Base-by-base conservation (phyloP, 2,329 filamentous ascomycete species). In the Penicillium corylophilum region DNA sequence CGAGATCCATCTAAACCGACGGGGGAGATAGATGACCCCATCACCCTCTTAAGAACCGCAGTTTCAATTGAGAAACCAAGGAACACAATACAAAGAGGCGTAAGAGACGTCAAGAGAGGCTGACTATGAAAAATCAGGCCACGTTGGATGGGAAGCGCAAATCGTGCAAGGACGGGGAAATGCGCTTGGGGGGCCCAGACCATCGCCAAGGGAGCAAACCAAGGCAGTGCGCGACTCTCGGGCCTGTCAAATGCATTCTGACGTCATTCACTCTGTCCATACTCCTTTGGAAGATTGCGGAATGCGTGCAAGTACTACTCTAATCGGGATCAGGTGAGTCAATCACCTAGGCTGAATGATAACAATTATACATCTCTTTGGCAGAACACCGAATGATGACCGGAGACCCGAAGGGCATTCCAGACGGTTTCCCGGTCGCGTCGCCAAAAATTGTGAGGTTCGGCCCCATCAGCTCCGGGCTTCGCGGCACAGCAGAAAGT, bases 231-330 rank as follows among this genome's bases (percentile, higher is more conserved):
- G 20, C 54, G 46, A 54, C 56, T 47, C 56, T 51, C 52, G 46
- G 50, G 57, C 51, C 57, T 57, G 56, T 57, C 57, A 54, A 51
- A 31, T 53, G 57, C 51, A 52, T 48, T 33, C 35, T 63, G 61
- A 63, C 61, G 51, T 63, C 59, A 63, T 59, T 12, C 38, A 57
- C 23, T 54, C 23, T 26, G 28, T 10, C 29, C 29, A 15, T 33
- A n/a, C 29, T 35, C 31, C n/a, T 15, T 20, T 15, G 15, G 31
- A n/a, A n/a, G n/a, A n/a, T n/a, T 23, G 38, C 13, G 16, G 23
- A 43, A 48, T 0, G 33, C 51, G 56, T 60, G 55, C 51, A 51
- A 58, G 48, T 58, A 55, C 46, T 52, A 53, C 41, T 18, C 13
- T n/a, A n/a, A 20, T 31, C 46, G n/a, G 10, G n/a, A 18, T 4